Evolutionary conservation across 2,329 filamentous ascomycete genomes (phyloP).

Genomic region (Tolypocladium sp.): DNA sequence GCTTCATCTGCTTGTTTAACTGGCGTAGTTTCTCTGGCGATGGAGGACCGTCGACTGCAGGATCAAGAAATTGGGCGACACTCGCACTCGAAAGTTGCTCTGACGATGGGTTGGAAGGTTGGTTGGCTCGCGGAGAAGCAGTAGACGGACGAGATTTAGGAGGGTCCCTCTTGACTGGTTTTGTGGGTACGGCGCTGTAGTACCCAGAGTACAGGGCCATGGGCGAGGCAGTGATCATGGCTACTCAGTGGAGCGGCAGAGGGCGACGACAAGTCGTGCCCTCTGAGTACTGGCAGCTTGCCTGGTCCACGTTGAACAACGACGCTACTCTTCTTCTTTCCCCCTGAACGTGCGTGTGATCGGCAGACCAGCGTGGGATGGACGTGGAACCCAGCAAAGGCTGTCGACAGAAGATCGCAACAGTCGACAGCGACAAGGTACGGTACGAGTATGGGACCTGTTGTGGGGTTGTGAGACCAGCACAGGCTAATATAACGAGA

Average conservation of each 20-base stretch:
- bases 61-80: conserved; percentile 40
- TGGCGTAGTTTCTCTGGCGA: conserved; percentile 51
- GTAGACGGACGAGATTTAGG: conserved; percentile 3
- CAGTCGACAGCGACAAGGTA: neutral
- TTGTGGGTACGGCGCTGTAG: conserved; percentile 9
- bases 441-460: neutral
- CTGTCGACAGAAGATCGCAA: neutral
- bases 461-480: conserved; percentile 6
- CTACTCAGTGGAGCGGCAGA: conserved; percentile 6
- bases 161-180: conserved; percentile 2
- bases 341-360: neutral
- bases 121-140: conserved; percentile 3
- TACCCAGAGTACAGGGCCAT: conserved; percentile 16
- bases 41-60: conserved; percentile 51
- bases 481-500: conserved; percentile 3
- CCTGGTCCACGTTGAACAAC: conserved; percentile 4
- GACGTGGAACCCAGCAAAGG: neutral
- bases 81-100: conserved; percentile 7
- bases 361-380: conserved; percentile 1
- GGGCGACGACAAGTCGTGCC: conserved; percentile 7
- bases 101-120: conserved; percentile 4
- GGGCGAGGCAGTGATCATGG: conserved; percentile 9
- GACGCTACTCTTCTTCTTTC: conserved; percentile 1
- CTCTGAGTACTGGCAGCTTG: conserved; percentile 3
- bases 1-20: conserved; percentile 49